phyloP scores from a whole-genome alignment of 495 filamentous ascomycete genomes.

The Cryomyces minteri region DNA sequence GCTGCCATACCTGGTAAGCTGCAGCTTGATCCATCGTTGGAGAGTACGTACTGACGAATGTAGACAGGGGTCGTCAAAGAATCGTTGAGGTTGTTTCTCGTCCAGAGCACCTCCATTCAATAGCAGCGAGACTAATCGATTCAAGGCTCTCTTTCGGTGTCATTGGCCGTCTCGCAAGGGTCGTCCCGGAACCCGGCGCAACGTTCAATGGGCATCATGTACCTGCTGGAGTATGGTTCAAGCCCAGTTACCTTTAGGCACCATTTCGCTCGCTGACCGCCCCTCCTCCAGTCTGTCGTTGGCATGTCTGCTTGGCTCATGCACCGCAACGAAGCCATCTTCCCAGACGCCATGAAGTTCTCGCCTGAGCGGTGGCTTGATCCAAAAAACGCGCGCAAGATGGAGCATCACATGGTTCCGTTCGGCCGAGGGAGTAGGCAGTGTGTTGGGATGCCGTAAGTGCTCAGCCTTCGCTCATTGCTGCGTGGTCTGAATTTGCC shows the following conservation, averaged over 20 bases:
- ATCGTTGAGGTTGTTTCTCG: no score
- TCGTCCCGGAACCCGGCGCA: neutral
- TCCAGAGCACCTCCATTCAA: no score
- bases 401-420: neutral
- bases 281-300: slow-evolving; percentile 19
- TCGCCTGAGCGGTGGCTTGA: slow-evolving; percentile 30
- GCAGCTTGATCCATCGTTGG: no score
- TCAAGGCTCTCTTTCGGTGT: neutral
- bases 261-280: neutral
- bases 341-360: slow-evolving; percentile 23
- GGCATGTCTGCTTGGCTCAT: slow-evolving; percentile 36
- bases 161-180: neutral
- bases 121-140: no score
- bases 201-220: neutral
- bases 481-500: neutral
- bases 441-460: slow-evolving; percentile 1
- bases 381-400: neutral
- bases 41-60: no score
- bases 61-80: no score
- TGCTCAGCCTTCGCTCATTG: neutral
- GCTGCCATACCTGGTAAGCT: slow-evolving; percentile 20
- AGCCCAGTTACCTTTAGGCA: slow-evolving; percentile 1
- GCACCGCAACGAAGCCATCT: slow-evolving; percentile 28
- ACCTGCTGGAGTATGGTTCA: neutral
- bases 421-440: slow-evolving; percentile 1